These are phyloP conservation scores for Coemansia furcata DNA, from an alignment of 192 early-diverging fungal genomes.

Conservation along the genomic window DNA sequence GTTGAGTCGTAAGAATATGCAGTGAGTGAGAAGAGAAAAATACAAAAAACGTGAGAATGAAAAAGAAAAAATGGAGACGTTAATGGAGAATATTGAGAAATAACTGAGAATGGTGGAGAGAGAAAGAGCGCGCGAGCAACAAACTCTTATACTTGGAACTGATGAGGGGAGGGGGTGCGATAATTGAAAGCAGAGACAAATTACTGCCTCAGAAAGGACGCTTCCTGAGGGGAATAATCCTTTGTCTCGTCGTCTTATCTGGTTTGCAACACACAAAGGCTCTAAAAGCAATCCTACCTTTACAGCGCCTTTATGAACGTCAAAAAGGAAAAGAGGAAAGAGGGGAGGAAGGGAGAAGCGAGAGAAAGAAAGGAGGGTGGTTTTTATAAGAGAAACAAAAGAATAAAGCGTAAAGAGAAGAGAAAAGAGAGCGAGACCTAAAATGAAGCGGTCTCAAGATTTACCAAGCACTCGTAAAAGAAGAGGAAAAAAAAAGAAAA, in stretches of 20 bases:
- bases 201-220: background rate
- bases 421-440: background rate
- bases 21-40: background rate
- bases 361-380: too few species aligned
- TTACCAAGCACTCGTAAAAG: background rate
- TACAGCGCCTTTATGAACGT: background rate
- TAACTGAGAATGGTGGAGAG: background rate
- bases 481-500: background rate
- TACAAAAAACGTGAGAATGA: background rate
- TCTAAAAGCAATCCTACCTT: background rate
- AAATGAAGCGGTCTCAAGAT: background rate
- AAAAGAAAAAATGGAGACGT: background rate
- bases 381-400: background rate
- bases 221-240: background rate
- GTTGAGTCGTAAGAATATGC: background rate
- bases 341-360: background rate
- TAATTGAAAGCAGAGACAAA: background rate
- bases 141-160: background rate
- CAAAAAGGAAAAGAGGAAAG: constrained; percentile 7
- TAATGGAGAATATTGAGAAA: background rate
- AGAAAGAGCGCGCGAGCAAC: background rate
- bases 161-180: background rate
- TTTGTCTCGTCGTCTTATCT: background rate
- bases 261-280: background rate
- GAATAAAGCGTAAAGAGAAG: background rate